These are phyloP conservation scores for Jacaranda copaia DNA, from an alignment of 257 asterid genomes.

Conservation along the genomic window DNA sequence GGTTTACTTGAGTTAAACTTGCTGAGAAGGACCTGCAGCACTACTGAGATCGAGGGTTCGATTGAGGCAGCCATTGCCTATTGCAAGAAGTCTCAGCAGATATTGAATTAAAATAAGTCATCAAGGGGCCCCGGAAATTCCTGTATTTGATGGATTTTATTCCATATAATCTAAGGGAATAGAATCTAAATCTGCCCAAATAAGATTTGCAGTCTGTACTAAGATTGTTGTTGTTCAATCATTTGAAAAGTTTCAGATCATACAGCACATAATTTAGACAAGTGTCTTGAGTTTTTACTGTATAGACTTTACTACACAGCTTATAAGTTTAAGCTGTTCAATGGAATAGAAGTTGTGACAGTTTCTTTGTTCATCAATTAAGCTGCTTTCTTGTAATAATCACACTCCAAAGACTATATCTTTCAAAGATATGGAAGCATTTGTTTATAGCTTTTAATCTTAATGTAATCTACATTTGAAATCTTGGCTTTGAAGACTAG, in stretches of 20 bases:
- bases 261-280: slow-evolving; percentile 27
- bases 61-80: slow-evolving; percentile 92
- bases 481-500: background rate
- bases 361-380: slow-evolving; percentile 19
- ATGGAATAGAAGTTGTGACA: slow-evolving; percentile 20
- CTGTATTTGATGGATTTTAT: slow-evolving; percentile 34
- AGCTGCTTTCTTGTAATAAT: background rate
- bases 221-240: background rate
- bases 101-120: slow-evolving; percentile 27
- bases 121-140: too few species aligned
- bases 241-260: slow-evolving; percentile 11
- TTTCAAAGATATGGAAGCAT: background rate
- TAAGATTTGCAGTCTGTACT: background rate
- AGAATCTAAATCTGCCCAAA: background rate
- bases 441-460: background rate
- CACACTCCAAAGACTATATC: background rate
- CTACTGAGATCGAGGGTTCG: slow-evolving; percentile 67
- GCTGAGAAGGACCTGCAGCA: slow-evolving; percentile 73
- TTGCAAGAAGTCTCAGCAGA: slow-evolving; percentile 75
- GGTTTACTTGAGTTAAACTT: slow-evolving; percentile 47
- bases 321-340: slow-evolving; percentile 17
- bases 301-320: slow-evolving; percentile 13
- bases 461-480: background rate
- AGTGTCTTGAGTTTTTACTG: slow-evolving; percentile 10
- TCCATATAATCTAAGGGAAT: background rate